phyloP scores from a whole-genome alignment of 768 basidiomycete genomes.

The Leccinum sublutescens region DNA sequence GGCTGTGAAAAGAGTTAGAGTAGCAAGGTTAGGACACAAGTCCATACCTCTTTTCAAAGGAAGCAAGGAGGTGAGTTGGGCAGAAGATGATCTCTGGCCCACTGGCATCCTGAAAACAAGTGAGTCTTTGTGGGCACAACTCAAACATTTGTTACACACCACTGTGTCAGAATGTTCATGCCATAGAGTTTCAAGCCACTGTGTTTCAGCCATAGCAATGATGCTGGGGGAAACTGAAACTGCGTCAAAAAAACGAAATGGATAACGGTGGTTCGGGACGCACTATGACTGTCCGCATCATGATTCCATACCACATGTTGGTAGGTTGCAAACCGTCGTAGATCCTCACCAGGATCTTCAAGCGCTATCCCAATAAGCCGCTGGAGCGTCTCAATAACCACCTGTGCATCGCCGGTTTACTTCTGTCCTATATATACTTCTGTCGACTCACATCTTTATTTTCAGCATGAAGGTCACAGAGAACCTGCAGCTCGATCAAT shows the following conservation, averaged over 20 bases:
- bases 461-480: slow-evolving; percentile 12
- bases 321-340: slow-evolving; percentile 49
- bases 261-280: slow-evolving; percentile 6
- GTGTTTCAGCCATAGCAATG: slow-evolving; percentile 37
- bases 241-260: neutral
- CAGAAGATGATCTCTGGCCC: slow-evolving; percentile 45
- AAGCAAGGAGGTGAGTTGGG: slow-evolving; percentile 40
- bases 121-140: neutral
- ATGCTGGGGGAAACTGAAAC: slow-evolving; percentile 34
- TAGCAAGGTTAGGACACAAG: neutral
- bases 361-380: slow-evolving; percentile 42
- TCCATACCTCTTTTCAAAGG: slow-evolving; percentile 42
- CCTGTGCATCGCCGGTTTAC: slow-evolving; percentile 11
- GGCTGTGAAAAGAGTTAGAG: slow-evolving; percentile 33
- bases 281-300: slow-evolving; percentile 42
- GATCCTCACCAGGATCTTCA: slow-evolving; percentile 31
- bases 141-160: slow-evolving; percentile 8
- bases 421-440: neutral
- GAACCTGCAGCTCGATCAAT: slow-evolving; percentile 25
- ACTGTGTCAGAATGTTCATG: slow-evolving; percentile 8
- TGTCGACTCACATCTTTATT: slow-evolving; percentile 18
- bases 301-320: slow-evolving; percentile 57
- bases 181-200: slow-evolving; percentile 58
- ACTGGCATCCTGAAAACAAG: slow-evolving; percentile 17
- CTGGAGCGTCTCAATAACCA: slow-evolving; percentile 22